Evolutionary conservation across 2,329 filamentous ascomycete species (phyloP), one percentile per base, ranked within the genome.

Genomic region (Trichoderma harzianum): DNA sequence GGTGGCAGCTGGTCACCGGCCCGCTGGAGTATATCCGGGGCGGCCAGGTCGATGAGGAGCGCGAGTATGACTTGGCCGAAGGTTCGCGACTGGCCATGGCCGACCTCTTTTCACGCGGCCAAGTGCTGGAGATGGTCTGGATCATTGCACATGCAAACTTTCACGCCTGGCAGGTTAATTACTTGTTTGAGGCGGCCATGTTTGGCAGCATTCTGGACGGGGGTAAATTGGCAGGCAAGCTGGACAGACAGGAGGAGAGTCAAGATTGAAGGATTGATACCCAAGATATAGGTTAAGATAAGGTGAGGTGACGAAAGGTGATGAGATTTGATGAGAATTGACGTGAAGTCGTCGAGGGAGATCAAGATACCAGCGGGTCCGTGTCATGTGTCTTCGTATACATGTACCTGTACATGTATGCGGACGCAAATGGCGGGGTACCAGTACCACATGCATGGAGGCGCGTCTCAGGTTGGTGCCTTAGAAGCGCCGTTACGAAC

Each of bases 181-280:
- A 76, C 16, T 28, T 80, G 10, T 79, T 80, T 14, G 78, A 79
- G 64, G 78, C 78, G 4, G 78, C 78, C 57, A 80, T 80, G 78
- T 80, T 79, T 75, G 78, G 78, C 18, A 79, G 78, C 12, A 76
- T 80, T 30, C 74, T 79, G 3, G 78, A 79, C 30, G 76, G 76
- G 0, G 78, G 78, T 6, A 72, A 73, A 24, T 43, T 80, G 61
- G 74, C 74, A 7, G 78, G 78, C 47, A 79, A 80, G 69, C 74
- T 79, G 3, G 78, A 79, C 61, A 72, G 78, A 18, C 43, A 53
- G 30, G 68, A 70, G 3, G 60, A 70, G 68, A 21, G 18, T 72
- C 51, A 34, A 36, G 7, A 39, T 8, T 53, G 47, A 53, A 6
- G 11, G 21, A 24, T 24, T 53, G 47, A 53, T 53, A 53, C 47